Conservation (phyloP, 176 grass and related monocot genomes). For the Lolium rigidum region DNA sequence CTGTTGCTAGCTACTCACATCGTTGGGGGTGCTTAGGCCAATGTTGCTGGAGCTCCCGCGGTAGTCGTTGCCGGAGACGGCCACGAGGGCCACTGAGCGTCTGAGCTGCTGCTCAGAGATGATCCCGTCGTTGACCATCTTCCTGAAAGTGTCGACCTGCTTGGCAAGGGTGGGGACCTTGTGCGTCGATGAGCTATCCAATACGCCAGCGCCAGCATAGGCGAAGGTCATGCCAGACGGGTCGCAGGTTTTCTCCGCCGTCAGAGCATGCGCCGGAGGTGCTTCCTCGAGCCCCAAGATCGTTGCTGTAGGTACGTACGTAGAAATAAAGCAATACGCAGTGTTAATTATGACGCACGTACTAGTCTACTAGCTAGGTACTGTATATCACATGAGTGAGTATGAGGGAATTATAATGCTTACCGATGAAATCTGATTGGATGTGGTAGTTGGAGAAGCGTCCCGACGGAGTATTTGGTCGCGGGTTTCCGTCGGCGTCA, state of each 20-base stretch:
- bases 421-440: slow-evolving; percentile 34
- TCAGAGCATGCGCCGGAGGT: background rate
- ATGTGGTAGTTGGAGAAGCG: slow-evolving; percentile 43
- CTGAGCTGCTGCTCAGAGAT: background rate
- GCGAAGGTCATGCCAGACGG: slow-evolving; percentile 68
- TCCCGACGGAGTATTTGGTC: background rate
- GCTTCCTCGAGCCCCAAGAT: slow-evolving; percentile 16
- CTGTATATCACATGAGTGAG: too few relatives aligned
- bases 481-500: background rate
- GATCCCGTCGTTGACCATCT: background rate
- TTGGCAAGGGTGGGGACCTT: background rate
- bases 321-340: background rate
- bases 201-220: slow-evolving; percentile 43
- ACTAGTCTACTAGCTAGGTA: too few relatives aligned
- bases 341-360: background rate
- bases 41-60: background rate
- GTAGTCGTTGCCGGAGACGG: slow-evolving; percentile 40
- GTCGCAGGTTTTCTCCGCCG: background rate
- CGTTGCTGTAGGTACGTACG: slow-evolving; percentile 7
- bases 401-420: too few relatives aligned
- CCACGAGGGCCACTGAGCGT: slow-evolving; percentile 24
- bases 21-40: background rate
- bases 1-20: background rate
- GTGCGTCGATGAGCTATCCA: background rate
- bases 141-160: slow-evolving; percentile 2